phyloP scores from a whole-genome alignment of 1,284 basidiomycete genomes.

The Malassezia sp. region DNA sequence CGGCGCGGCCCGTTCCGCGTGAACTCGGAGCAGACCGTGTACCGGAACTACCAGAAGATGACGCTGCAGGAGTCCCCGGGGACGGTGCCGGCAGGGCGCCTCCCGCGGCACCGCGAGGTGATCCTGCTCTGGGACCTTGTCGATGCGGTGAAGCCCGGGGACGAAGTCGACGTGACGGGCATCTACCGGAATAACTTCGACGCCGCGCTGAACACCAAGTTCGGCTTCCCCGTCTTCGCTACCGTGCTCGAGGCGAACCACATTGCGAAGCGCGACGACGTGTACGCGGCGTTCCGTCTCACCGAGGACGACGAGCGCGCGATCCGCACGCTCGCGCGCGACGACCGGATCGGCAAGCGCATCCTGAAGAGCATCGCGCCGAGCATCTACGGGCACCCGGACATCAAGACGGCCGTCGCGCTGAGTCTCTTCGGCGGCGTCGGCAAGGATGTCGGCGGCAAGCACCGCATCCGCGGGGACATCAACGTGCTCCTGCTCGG shows the following conservation, averaged over 20 bases:
- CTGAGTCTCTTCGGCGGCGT: constrained; percentile 89
- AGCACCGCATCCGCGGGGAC: constrained; percentile 89
- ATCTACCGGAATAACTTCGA: constrained; percentile 99
- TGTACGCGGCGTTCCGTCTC: constrained; percentile 86
- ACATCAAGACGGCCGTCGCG: constrained; percentile 95
- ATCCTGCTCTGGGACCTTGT: constrained; percentile 95
- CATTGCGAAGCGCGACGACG: constrained; percentile 76
- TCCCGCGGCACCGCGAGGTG: constrained; percentile 91
- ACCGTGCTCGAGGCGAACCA: constrained; percentile 91
- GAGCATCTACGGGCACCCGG: constrained; percentile 95
- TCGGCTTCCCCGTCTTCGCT: constrained; percentile 97
- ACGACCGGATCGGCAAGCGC: constrained; percentile 87
- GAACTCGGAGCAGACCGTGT: constrained; percentile 97
- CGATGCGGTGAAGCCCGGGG: constrained; percentile 91
- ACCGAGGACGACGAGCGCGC: constrained; percentile 92
- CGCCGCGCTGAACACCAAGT: constrained; percentile 92
- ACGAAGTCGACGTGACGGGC: constrained; percentile 85
- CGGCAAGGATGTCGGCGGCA: constrained; percentile 87
- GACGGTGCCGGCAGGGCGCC: constrained; percentile 87
- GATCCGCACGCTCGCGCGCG: constrained; percentile 72
- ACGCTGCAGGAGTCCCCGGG: constrained; percentile 98
- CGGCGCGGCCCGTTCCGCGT: constrained; percentile 87
- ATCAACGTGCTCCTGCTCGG: constrained; percentile 92
- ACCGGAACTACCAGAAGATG: constrained; percentile 98
- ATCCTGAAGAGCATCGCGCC: constrained; percentile 97